Conservation (phyloP, 768 basidiomycete species). For the Saitozyma sp. region DNA sequence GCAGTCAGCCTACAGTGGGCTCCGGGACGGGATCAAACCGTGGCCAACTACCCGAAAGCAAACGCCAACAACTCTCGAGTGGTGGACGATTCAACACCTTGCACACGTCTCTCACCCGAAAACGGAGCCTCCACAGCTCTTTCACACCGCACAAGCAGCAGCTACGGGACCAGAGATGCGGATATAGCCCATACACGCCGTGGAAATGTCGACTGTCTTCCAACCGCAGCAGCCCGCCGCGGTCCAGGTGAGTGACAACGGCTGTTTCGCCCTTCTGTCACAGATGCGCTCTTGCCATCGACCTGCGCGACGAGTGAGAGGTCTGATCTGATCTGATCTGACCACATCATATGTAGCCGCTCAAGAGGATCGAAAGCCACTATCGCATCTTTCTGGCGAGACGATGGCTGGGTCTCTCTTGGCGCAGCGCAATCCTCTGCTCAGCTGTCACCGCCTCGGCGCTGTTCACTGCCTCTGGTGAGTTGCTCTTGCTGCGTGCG, state of each 20-base stretch:
- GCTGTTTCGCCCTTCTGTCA: too few species aligned
- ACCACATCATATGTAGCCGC: background rate
- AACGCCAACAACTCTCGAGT: background rate
- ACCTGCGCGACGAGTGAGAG: background rate
- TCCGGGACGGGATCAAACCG: background rate
- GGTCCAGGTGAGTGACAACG: background rate
- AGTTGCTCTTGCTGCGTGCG: too few species aligned
- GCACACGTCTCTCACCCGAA: too few species aligned
- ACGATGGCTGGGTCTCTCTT: conserved; percentile 20
- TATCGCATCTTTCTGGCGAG: conserved; percentile 21
- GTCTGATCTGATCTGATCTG: background rate
- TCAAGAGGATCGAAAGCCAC: background rate
- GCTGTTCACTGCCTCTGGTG: background rate
- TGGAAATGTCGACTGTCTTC: too few species aligned
- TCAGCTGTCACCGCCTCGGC: background rate
- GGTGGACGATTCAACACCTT: background rate
- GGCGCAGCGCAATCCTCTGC: conserved; percentile 13
- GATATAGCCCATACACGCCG: too few species aligned
- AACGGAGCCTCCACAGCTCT: too few species aligned
- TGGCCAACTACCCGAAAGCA: background rate
- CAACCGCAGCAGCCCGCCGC: background rate
- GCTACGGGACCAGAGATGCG: too few species aligned
- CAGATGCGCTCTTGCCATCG: too few species aligned
- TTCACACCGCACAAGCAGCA: too few species aligned
- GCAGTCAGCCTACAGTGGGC: too few species aligned